Percentiles rank a stretch among this genome's conserved stretches.
Conservation (phyloP, 768 basidiomycete species). For the Mycena haematopus region DNA sequence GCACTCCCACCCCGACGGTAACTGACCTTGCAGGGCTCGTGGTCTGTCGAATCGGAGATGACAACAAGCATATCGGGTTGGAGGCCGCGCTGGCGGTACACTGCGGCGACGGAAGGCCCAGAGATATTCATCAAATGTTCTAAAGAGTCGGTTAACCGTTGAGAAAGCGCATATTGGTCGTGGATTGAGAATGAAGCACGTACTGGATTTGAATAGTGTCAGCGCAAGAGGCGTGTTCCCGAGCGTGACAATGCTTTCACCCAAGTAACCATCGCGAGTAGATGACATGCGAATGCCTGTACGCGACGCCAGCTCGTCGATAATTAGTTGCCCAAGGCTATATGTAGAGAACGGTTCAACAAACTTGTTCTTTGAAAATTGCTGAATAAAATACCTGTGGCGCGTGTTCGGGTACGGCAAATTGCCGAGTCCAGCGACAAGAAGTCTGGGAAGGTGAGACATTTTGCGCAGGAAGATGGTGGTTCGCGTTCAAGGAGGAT, state of each 20-base stretch:
- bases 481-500: constrained; percentile 17
- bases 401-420: constrained; percentile 26
- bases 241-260: constrained; percentile 51
- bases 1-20: constrained; percentile 76
- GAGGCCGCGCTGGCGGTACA: constrained; percentile 53
- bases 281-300: constrained; percentile 59
- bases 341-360: background rate
- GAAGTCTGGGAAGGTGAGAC: constrained; percentile 18
- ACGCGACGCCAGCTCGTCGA: constrained; percentile 69
- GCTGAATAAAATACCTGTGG: constrained; percentile 17
- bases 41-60: constrained; percentile 77
- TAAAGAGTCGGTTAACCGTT: constrained; percentile 34
- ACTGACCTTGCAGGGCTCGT: constrained; percentile 61
- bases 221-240: constrained; percentile 49
- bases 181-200: constrained; percentile 29
- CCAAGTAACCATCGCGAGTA: constrained; percentile 55
- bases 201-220: constrained; percentile 82
- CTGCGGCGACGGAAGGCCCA: constrained; percentile 67
- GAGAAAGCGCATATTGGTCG: background rate
- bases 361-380: background rate
- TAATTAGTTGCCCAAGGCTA: constrained; percentile 67
- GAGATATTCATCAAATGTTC: constrained; percentile 85
- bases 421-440: constrained; percentile 32
- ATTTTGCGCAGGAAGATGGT: constrained; percentile 5
- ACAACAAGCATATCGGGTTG: constrained; percentile 62